Conservation (phyloP, 106 monocot species). For the Platanthera zijinensis region DNA sequence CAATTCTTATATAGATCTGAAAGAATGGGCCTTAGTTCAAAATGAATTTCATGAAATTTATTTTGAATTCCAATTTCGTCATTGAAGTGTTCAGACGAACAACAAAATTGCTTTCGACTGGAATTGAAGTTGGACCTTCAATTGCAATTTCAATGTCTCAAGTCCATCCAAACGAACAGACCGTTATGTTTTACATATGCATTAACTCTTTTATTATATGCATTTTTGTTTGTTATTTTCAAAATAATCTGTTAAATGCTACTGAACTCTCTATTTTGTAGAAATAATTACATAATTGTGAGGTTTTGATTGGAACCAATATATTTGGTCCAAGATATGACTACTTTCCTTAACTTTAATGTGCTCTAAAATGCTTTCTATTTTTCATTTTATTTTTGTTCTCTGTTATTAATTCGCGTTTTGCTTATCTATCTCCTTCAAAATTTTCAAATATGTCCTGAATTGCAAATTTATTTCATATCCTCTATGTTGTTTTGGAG, state of each 20-base stretch:
- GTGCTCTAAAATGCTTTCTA: not conserved
- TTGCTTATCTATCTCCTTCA: not conserved
- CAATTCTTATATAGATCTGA: no score
- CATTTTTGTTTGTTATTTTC: not conserved
- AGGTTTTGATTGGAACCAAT: not conserved
- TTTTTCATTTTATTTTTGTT: conserved; percentile 1
- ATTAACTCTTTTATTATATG: not conserved
- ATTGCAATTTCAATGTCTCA: no score
- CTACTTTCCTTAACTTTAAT: not conserved
- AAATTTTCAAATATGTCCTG: not conserved
- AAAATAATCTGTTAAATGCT: conserved; percentile 1
- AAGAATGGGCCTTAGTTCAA: no score
- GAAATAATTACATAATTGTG: not conserved
- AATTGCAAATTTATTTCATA: not conserved
- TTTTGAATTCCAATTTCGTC: no score
- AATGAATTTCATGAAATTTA: no score
- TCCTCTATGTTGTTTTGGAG: not conserved
- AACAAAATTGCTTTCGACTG: no score
- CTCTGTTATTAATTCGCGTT: not conserved
- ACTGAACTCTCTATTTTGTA: not conserved
- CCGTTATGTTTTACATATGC: not conserved
- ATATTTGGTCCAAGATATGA: not conserved
- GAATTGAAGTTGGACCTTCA: no score
- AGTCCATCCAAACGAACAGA: not conserved
- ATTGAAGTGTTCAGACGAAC: no score